These are phyloP conservation scores for Diaporthe sp. DNA, from an alignment of 2,329 filamentous ascomycete genomes.

Conservation along the genomic window DNA sequence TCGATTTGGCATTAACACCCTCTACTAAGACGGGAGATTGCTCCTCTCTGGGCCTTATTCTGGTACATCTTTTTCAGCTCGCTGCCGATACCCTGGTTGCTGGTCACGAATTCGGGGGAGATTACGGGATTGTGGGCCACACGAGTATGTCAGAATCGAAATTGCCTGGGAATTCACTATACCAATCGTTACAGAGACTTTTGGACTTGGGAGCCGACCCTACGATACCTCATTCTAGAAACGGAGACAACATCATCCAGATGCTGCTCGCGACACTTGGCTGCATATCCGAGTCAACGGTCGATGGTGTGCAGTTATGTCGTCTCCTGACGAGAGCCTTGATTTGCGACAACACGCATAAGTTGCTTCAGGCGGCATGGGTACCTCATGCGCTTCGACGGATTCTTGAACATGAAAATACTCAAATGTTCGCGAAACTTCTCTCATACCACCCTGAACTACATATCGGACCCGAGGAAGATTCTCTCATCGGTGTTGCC, in stretches of 20 bases:
- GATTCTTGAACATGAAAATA: not conserved
- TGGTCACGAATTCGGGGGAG: too few species aligned
- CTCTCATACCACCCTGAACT: not conserved
- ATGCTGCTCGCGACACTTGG: not conserved
- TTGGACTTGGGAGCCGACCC: not conserved
- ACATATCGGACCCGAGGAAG: rapidly evolving
- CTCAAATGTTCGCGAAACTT: not conserved
- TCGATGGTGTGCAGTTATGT: not conserved
- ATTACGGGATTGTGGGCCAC: not conserved
- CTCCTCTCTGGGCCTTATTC: not conserved
- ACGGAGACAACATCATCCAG: not conserved
- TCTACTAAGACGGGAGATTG: not conserved
- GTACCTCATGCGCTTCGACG: not conserved
- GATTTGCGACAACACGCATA: not conserved
- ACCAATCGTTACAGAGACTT: not conserved
- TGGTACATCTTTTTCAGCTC: not conserved
- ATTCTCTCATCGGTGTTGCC: not conserved
- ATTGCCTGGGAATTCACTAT: not conserved
- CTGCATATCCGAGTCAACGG: not conserved
- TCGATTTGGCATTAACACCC: not conserved
- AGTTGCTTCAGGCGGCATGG: not conserved
- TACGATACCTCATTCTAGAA: not conserved
- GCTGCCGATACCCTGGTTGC: not conserved
- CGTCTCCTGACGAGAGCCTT: not conserved
- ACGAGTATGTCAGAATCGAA: too few species aligned